phyloP scores from a whole-genome alignment of 805 yeast species.

The Cyberlindnera nakhonratchasimensis region DNA sequence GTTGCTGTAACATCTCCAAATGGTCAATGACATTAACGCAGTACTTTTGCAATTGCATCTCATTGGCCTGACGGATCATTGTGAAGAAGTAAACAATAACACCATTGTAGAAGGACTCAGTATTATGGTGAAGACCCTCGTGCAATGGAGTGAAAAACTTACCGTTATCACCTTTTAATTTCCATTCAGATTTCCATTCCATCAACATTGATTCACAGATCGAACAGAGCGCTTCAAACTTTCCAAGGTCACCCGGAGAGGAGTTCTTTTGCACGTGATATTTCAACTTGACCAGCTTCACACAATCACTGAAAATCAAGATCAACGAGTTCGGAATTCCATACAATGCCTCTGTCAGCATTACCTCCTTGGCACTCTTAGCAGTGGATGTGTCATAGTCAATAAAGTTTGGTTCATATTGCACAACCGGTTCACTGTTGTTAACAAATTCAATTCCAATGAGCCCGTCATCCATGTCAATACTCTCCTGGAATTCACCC shows the following conservation, averaged over 20 bases:
- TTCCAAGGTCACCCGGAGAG: constrained; percentile 19
- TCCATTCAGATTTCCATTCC: constrained; percentile 78
- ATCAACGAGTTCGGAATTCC: constrained; percentile 83
- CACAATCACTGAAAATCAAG: constrained; percentile 67
- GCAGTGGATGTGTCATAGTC: constrained; percentile 31
- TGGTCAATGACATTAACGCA: constrained; percentile 61
- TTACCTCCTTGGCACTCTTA: constrained; percentile 43
- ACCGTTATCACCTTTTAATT: constrained; percentile 37
- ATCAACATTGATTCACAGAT: constrained; percentile 48
- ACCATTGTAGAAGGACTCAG: constrained; percentile 73
- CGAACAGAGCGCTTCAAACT: constrained; percentile 18
- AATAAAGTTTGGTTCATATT: constrained; percentile 37
- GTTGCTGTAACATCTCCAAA: constrained; percentile 55
- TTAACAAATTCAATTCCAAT: constrained; percentile 39
- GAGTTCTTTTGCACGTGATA: constrained; percentile 37
- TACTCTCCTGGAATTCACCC: constrained; percentile 38
- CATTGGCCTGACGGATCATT: constrained; percentile 52
- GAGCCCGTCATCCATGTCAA: constrained; percentile 41
- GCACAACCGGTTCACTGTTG: constrained; percentile 9
- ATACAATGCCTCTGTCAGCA: constrained; percentile 76
- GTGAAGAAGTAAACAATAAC: constrained; percentile 68
- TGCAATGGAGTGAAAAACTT: constrained; percentile 37
- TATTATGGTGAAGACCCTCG: constrained; percentile 76
- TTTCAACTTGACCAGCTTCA: constrained; percentile 60
- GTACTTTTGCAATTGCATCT: constrained; percentile 55